Conservation (phyloP, 257 asterid genomes). For the Phtheirospermum japonicum region DNA sequence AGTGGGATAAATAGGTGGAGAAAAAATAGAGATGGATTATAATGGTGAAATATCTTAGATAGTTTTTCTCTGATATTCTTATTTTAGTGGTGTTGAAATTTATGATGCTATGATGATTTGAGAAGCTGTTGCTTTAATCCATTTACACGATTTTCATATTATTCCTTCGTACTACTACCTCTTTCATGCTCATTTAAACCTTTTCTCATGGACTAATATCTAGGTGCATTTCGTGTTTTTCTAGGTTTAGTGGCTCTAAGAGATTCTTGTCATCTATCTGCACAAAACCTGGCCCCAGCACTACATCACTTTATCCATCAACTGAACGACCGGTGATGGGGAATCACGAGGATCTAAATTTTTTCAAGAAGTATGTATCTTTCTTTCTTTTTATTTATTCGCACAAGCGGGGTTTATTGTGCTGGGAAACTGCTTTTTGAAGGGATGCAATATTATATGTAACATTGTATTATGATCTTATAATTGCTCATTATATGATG, state of each 20-base stretch:
- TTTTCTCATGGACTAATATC: conserved; percentile 2
- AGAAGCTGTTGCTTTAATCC: background rate
- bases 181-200: too few species aligned
- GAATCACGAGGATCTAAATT: conserved; percentile 26
- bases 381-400: background rate
- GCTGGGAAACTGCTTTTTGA: too few species aligned
- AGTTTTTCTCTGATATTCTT: too few species aligned
- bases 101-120: background rate
- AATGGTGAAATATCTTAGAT: background rate
- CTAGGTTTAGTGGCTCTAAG: conserved; percentile 45
- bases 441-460: too few species aligned
- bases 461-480: background rate
- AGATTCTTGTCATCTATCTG: conserved; percentile 42
- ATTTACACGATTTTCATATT: too few species aligned
- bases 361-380: conserved; percentile 29
- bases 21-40: background rate
- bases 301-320: conserved; percentile 33
- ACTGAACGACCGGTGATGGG: conserved; percentile 31
- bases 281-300: conserved; percentile 33
- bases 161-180: too few species aligned
- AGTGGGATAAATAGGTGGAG: background rate
- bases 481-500: conserved; percentile 17
- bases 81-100: too few species aligned
- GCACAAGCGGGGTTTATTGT: too few species aligned
- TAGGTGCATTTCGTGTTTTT: conserved; percentile 12